phyloP scores from a whole-genome alignment of 2,329 filamentous ascomycete genomes.

The Pseudogymnoascus sp. region DNA sequence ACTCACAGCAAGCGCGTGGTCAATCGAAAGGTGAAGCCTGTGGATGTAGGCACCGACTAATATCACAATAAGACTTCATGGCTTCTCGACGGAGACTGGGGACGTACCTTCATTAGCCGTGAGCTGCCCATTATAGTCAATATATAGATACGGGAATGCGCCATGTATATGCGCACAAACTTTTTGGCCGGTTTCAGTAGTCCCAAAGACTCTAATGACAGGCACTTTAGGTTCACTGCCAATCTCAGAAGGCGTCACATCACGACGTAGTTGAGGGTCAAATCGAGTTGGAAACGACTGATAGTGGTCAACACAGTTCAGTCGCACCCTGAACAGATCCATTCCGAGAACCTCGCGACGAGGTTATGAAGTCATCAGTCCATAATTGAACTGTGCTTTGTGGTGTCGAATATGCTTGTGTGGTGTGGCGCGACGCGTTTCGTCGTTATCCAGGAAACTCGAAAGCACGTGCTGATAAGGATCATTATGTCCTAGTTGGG shows the following conservation, averaged over 20 bases:
- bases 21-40: conserved; percentile 76
- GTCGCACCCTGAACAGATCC: conserved; percentile 78
- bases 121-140: conserved; percentile 72
- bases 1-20: conserved; percentile 79
- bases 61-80: conserved; percentile 15
- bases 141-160: conserved; percentile 89
- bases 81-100: neutral
- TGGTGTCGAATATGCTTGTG: neutral
- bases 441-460: conserved; percentile 6
- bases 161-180: conserved; percentile 95
- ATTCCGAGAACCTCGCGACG: conserved; percentile 30
- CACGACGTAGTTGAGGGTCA: conserved; percentile 70
- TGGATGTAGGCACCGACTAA: conserved; percentile 69
- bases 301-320: conserved; percentile 96
- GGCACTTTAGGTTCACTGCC: conserved; percentile 67
- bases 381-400: neutral
- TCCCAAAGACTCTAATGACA: conserved; percentile 82
- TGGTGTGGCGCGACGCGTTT: conserved; percentile 6
- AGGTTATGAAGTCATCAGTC: conserved; percentile 5
- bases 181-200: conserved; percentile 90
- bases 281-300: conserved; percentile 71
- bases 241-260: conserved; percentile 50
- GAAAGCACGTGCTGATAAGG: conserved; percentile 11
- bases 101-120: conserved; percentile 59
- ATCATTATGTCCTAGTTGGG: neutral